Base-by-base conservation (phyloP, 202 grass and related monocot genomes). In the Setaria italica region DNA sequence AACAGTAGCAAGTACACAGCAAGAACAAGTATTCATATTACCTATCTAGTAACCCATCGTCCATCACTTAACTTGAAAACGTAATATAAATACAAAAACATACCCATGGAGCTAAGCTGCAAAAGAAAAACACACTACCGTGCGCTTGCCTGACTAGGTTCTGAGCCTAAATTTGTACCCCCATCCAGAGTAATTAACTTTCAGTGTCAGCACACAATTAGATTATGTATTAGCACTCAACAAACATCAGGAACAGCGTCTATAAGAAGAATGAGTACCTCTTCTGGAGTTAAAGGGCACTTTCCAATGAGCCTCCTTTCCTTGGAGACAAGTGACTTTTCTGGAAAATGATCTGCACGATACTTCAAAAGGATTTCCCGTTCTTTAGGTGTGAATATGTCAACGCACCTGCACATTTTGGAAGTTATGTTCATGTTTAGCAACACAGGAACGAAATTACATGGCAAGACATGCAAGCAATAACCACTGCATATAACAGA, bases 351-450 rank as follows among this genome's bases (percentile, higher is more conserved):
- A 3, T 48, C 11, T 48, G 12, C 12, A 10, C 90, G 83, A 67
- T 97, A 97, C 68, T 92, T 88, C 46, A 86, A 89, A 70, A 97
- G 74, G 72, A 97, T 94, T 84, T 94, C 77, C 81, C 92, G 84
- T 71, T 91, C 92, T 82, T 84, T 14, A 78, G 90, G 92, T 20
- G 90, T 91, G 75, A 94, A 97, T 94, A 97, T 92, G 74, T 91
- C 92, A 8, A 97, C 15, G 76, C 90, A 92, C 82, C 94, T 97
- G 91, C 69, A 25, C 41, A 81, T 80, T 29, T 67, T 81, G 67
- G 70, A 76, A 76, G 71, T 10, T 59, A 21, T 8, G 53, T 55
- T 55, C 53, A 55, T 55, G 5, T 55, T 16, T 55, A 55, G 47
- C 15, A 55, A 55, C 53, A 55, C 32, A 79, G 39, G 25, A 80